Percentiles rank a stretch among this genome's conserved stretches.
Evolutionary conservation across 306 rosid species (phyloP).

Genomic region (Cucurbita pepo): DNA sequence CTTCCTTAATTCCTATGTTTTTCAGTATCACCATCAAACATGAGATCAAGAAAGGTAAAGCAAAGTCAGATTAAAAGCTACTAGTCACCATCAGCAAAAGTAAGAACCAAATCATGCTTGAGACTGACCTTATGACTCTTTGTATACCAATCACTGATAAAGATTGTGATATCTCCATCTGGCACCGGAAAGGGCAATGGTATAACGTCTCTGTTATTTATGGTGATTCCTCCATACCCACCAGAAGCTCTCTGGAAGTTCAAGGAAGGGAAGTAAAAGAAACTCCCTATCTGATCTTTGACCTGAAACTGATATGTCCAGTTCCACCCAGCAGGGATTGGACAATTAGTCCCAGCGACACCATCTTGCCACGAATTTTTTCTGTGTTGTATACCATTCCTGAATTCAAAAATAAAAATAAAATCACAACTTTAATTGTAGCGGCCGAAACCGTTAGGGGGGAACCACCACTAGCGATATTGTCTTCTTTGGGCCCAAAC

Average conservation of each 20-base stretch:
- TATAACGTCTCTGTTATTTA: slow-evolving; percentile 65
- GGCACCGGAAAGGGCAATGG: slow-evolving; percentile 68
- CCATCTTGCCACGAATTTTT: slow-evolving; percentile 96
- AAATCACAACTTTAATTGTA: background rate
- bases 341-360: slow-evolving; percentile 85
- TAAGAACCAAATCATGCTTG: background rate
- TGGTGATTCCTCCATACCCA: slow-evolving; percentile 74
- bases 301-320: slow-evolving; percentile 93
- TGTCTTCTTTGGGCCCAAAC: no score
- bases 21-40: slow-evolving; percentile 14
- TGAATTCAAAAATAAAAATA: slow-evolving; percentile 18
- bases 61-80: background rate
- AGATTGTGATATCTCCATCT: slow-evolving; percentile 78
- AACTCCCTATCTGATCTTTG: slow-evolving; percentile 94
- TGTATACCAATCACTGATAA: slow-evolving; percentile 77
- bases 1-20: slow-evolving; percentile 53
- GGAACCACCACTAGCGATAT: no score
- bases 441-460: no score
- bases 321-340: slow-evolving; percentile 96
- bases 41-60: slow-evolving; percentile 2
- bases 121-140: slow-evolving; percentile 59
- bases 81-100: background rate
- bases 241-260: slow-evolving; percentile 84
- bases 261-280: slow-evolving; percentile 84
- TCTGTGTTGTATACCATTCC: slow-evolving; percentile 78